Evolutionary conservation across 257 asterid species (phyloP), one percentile per base, ranked within the genome.

Genomic region (Buddleja alternifolia): DNA sequence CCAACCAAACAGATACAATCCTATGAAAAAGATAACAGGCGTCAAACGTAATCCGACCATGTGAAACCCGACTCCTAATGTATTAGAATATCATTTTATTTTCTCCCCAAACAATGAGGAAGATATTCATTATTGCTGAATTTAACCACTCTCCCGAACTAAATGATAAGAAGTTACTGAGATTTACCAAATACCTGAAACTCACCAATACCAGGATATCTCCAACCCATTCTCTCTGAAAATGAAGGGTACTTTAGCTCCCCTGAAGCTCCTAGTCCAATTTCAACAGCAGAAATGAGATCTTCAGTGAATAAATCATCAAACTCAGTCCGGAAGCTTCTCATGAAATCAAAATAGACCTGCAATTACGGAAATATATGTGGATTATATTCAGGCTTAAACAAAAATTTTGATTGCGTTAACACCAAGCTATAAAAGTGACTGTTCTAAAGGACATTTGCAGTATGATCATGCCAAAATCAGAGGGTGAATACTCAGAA

Each of bases 171-270:
- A 77, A 60, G 61, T 66, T 21, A 60, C 53, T 40, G 47, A 55
- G 71, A 48, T 57, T 65, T 62, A 67, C 46, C 21, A 73, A 72
- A 77, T 84, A 88, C 93, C 90, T 88, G 96, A 82, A 88, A 88
- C 85, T 78, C 96, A 79, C 96, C 96, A 71, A 86, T 86, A 61
- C 96, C 96, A 71, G 96, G 96, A 80, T 84, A 88, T 75, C 80
- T 81, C 96, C 96, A 88, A 46, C 96, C 96, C 88, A 84, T 82
- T 71, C 88, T 79, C 76, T 81, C 96, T 8, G 93, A 70, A 79
- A 84, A 86, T 15, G 96, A 84, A 62, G 96, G 96, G 79, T 86
- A 88, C 69, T 81, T 84, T 66, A 88, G 80, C 82, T 88, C 96
- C 64, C 96, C 96, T 52, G 82, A 84, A 71, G 88, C 78, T 72